Evolutionary conservation across 371 early-diverging fungal species (phyloP).

Genomic region (Circinella minor): DNA sequence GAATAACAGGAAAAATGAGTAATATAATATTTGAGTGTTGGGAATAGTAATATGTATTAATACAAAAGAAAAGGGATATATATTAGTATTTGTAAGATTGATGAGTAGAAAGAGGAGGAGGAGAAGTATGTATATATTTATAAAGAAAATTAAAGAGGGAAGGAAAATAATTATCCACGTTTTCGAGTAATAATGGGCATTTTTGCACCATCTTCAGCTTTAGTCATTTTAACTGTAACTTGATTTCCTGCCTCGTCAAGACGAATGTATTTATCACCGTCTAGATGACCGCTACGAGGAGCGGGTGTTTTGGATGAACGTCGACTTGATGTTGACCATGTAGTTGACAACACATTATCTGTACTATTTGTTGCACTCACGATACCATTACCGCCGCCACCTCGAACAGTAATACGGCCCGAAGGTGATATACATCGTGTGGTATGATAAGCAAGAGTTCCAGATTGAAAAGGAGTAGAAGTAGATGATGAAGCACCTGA

Average conservation of each 20-base stretch:
- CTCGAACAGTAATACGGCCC: constrained; percentile 42
- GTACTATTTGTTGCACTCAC: constrained; percentile 5
- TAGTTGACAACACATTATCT: constrained; percentile 24
- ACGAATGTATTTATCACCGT: constrained; percentile 41
- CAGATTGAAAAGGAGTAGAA: constrained; percentile 15
- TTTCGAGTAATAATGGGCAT: not conserved
- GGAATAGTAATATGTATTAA: too few species aligned
- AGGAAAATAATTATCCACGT: not conserved
- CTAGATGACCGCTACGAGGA: constrained; percentile 26
- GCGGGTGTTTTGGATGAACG: constrained; percentile 20
- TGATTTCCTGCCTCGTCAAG: constrained; percentile 45
- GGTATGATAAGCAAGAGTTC: constrained; percentile 24
- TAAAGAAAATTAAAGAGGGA: not conserved
- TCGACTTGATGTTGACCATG: constrained; percentile 37
- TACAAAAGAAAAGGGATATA: not conserved
- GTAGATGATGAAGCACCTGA: constrained; percentile 19
- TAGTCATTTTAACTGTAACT: constrained; percentile 38
- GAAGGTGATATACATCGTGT: constrained; percentile 45
- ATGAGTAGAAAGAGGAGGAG: not conserved
- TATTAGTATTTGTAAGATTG: not conserved
- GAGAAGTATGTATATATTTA: not conserved
- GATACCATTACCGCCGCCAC: constrained; percentile 22
- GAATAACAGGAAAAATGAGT: too few species aligned
- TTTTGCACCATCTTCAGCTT: constrained; percentile 28
- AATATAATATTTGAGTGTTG: too few species aligned